Evolutionary conservation across 179 eudicot genomes (phyloP), one percentile per base, ranked within the genome.

Genomic region (Carnegiea gigantea): DNA sequence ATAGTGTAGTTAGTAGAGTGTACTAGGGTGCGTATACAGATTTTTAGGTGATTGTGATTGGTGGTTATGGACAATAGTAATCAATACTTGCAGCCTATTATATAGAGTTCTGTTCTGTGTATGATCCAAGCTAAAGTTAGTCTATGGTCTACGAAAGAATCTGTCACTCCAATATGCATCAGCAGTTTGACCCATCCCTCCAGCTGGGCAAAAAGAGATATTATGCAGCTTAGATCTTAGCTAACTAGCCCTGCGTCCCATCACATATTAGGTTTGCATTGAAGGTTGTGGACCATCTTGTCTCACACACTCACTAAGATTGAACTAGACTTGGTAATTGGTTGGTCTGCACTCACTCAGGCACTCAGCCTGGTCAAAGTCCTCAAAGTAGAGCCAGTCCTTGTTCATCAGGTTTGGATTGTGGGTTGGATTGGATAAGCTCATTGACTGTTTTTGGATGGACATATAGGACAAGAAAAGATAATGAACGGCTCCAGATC

Each of bases 221-320:
- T 60, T 60, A 43, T 62, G 59, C 59, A 43, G 18, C 65, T 44
- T 80, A 44, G 73, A 60, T 74, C 44, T 73, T 80, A 74, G 73
- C 78, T 80, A 80, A 28, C 38, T 70, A 70, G 40, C 62, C 44
- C 62, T 23, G 77, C 38, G 23, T 23, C 53, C 77, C 18, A 15
- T 44, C 26, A 75, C 51, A 44, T 75, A 26, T 36, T 77, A 77
- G 77, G 65, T 64, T 77, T 60, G 75, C 43, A 17, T 81, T 53
- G 20, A 68, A 15, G 26, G 10, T 17, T 57, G 17, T 53, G 4
- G 20, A 5, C 9, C n/a, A 0, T 57, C 23, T 57, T 51, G 3
- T 51, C 57, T 1, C 62, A 18, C 62, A 57, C 53, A 48, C 12
- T 48, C 15, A 13, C 8, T 48, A 48, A 48, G 53, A 1, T 48